phyloP scores from a whole-genome alignment of 75 land plant genomes.

The Sequoia sempervirens region DNA sequence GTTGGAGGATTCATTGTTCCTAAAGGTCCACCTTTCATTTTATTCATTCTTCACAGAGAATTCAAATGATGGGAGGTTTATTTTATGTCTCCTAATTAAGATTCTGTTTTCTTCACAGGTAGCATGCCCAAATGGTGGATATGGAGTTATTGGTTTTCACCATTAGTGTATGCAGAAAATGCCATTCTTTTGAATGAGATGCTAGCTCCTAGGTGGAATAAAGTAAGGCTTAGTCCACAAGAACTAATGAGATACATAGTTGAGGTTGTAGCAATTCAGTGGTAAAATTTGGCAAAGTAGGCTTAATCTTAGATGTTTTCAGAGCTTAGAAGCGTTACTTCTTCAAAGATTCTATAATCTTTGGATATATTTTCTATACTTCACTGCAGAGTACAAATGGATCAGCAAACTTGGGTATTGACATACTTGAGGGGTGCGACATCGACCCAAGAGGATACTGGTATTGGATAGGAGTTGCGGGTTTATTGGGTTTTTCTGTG shows the following conservation, averaged over 20 bases:
- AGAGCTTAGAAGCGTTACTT: background rate
- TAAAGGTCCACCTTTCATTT: slow-evolving; percentile 19
- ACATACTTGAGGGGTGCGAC: slow-evolving; percentile 33
- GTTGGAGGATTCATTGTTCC: slow-evolving; percentile 87
- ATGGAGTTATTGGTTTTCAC: slow-evolving; percentile 73
- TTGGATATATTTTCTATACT: background rate
- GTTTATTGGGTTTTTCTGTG: slow-evolving; percentile 6
- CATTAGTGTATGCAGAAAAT: slow-evolving; percentile 51
- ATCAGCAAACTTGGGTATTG: slow-evolving; percentile 33
- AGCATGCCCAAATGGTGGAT: slow-evolving; percentile 57
- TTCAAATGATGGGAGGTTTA: background rate
- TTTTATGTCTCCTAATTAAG: background rate
- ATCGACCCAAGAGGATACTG: slow-evolving; percentile 14
- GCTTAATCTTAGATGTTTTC: background rate
- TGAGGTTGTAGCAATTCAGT: background rate
- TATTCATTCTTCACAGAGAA: background rate
- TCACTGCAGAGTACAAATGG: slow-evolving; percentile 30
- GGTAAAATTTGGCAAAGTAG: background rate
- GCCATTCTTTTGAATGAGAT: slow-evolving; percentile 53
- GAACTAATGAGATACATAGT: background rate
- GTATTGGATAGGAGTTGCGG: slow-evolving; percentile 23
- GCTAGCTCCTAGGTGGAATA: slow-evolving; percentile 52
- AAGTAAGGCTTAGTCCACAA: background rate
- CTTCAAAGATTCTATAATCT: background rate
- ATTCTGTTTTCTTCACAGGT: slow-evolving; percentile 13